These are phyloP conservation scores for Cryptosporidium muris DNA, from an alignment of 169 alveolate species.

Conservation along the genomic window DNA sequence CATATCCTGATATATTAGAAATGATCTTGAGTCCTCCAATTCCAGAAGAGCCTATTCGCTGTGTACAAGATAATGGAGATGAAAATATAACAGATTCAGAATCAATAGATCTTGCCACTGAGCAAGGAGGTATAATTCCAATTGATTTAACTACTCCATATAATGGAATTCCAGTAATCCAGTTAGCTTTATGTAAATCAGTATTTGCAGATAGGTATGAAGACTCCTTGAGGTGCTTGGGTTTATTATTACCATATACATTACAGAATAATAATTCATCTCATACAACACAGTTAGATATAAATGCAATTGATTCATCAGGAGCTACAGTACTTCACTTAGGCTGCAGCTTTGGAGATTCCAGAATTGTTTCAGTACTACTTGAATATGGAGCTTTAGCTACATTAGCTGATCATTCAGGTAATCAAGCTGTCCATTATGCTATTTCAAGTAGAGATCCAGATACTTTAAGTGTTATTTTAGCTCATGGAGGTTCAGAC, in stretches of 20 bases:
- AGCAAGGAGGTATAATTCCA: not conserved
- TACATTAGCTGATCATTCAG: constrained; percentile 16
- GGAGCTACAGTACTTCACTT: constrained; percentile 60
- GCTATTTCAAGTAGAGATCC: constrained; percentile 71
- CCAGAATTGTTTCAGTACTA: constrained; percentile 37
- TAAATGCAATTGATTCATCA: constrained; percentile 54
- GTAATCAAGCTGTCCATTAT: constrained; percentile 46
- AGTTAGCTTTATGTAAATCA: constrained; percentile 48
- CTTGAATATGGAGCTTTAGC: constrained; percentile 65
- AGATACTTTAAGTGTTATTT: constrained; percentile 22
- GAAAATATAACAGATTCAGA: not conserved
- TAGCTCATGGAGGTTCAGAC: constrained; percentile 53
- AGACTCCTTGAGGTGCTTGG: constrained; percentile 31
- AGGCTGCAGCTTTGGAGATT: constrained; percentile 63
- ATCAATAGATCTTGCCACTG: not conserved
- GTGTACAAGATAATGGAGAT: not conserved
- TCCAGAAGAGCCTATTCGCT: not conserved
- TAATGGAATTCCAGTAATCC: constrained; percentile 54
- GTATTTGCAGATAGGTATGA: constrained; percentile 53
- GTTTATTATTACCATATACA: constrained; percentile 35
- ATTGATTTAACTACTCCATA: constrained; percentile 38
- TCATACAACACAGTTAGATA: constrained; percentile 22
- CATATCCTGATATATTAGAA: constrained; percentile 65
- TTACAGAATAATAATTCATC: constrained; percentile 18
- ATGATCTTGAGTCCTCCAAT: constrained; percentile 44